Evolutionary conservation across 305 asterid genomes (phyloP), one percentile per base, ranked within the genome.

Genomic region (Fraxinus xanthoxyloides): DNA sequence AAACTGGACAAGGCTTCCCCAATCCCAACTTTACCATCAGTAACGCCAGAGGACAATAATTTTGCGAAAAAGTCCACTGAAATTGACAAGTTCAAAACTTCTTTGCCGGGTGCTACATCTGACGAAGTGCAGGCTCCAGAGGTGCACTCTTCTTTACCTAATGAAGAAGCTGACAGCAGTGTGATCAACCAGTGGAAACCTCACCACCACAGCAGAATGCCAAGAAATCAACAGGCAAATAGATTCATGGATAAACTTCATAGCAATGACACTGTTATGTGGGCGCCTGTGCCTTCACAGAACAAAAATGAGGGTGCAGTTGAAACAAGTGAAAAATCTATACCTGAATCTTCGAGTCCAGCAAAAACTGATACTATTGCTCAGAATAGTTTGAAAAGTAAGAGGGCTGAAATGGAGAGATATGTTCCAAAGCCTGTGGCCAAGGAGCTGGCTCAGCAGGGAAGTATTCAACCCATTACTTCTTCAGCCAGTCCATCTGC

Each of bases 341-440:
- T 80, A 2, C 86, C 82, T 70, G 94, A 90, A 77, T 70, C 89
- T 40, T 82, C 80, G 69, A 73, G 79, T 88, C 72, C 87, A 23
- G 36, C 83, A 5, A 94, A 87, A 89, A 85, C 79, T 77, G 92
- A 87, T 77, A 85, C 80, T 82, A 81, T 69, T 77, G 84, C 81
- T 69, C 97, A 88, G 77, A 89, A 79, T 88, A 92, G 84, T 82
- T 78, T 75, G 31, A 95, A 90, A 87, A 92, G 97, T 83, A 95
- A 92, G 94, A 89, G 98, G 88, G 98, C 98, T 70, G 98, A 97
- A 86, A 91, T 95, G 93, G 98, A 95, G 90, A 92, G 98, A 84
- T 95, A 92, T 85, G 92, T 97, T 67, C 98, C 98, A 3, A 97
- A 97, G 88, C 97, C 98, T 7, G 97, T 92, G 65, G 98, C 97